A percentile compares a stretch with the other conserved stretches of the same genome.
These are phyloP conservation scores for Yarrowia divulgata DNA, from an alignment of 805 yeast species.

Conservation along the genomic window DNA sequence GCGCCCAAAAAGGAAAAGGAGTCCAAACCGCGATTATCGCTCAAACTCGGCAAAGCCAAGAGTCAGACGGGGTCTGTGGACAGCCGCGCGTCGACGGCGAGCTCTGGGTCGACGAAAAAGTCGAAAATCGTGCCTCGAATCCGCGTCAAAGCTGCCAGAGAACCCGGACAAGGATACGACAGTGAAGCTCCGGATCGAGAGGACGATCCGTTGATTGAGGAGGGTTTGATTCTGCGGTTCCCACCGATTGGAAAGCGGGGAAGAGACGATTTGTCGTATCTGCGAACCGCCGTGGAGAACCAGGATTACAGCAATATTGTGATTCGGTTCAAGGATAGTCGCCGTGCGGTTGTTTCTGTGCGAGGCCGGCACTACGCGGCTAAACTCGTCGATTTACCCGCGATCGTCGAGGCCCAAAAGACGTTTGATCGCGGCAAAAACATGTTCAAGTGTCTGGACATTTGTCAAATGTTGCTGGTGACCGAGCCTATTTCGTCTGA, in stretches of 20 bases:
- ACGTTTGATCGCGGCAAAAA: conserved; percentile 83
- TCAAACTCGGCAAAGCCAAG: conserved; percentile 1
- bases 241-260: conserved; percentile 48
- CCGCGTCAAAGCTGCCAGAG: conserved; percentile 64
- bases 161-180: conserved; percentile 95
- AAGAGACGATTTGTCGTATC: conserved; percentile 68
- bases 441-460: conserved; percentile 83
- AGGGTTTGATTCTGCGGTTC: conserved; percentile 80
- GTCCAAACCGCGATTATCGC: conserved; percentile 10
- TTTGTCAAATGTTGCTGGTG: conserved; percentile 84
- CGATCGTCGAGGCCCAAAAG: conserved; percentile 84
- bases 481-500: conserved; percentile 57
- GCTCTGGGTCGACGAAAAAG: conserved; percentile 7
- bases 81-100: not conserved
- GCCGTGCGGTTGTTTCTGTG: conserved; percentile 79
- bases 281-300: conserved; percentile 74
- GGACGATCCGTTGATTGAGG: conserved; percentile 92
- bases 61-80: not conserved
- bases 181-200: conserved; percentile 96
- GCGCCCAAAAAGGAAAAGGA: conserved; percentile 30
- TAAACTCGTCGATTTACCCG: conserved; percentile 86
- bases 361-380: conserved; percentile 78
- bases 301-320: conserved; percentile 70
- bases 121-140: conserved; percentile 53
- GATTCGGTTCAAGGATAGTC: conserved; percentile 82